Base-by-base conservation (phyloP, 2,329 filamentous ascomycete species). In the Akanthomyces muscarius region DNA sequence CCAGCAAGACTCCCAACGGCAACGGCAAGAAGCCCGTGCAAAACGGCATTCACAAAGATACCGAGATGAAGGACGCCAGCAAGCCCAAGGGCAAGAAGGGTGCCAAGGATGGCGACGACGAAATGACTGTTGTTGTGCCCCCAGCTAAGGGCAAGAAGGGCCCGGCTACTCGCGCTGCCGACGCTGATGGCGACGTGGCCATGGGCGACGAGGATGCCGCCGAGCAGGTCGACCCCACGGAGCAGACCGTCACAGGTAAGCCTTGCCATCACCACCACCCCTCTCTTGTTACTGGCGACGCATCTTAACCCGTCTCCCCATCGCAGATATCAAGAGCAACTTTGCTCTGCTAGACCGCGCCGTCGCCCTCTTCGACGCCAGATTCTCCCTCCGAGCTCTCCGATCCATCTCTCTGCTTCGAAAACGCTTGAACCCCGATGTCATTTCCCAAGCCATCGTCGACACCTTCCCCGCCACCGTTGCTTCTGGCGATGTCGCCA, bases 361-460 rank as follows among this genome's bases (percentile, higher is more conserved):
- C 68, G 94, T 99, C 67, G 84, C 88, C 68, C 87, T 96, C 71
- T 99, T 98, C 76, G 95, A 99, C 78, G 87, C 93, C 64, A 89
- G 95, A 81, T 99, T 97, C 79, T 92, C 94, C 63, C 89, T 99
- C 67, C 87, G 95, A 73, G 95, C 95, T 66, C 86, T 99, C 67
- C 90, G 95, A 71, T 96, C 93, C 70, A 96, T 98, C 79, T 97
- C 95, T 47, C 93, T 92, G 62, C 88, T 98, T 75, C 92, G 95
- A 75, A 98, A 98, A 83, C 87, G 91, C 68, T 84, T 97, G 69
- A 91, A 89, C 16, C 85, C 90, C 64, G 90, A 94, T 69, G 88
- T 96, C 69, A 82, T 97, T 68, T 86, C 88, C 57, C 87, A 91
- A 76, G 89, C 89, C 71, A 90, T 97, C 72, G 86, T 87, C 69